Percentiles rank a stretch among this genome's conserved stretches.
These are phyloP conservation scores for Thelonectria rubi DNA, from an alignment of 2,329 filamentous ascomycete genomes.

Conservation along the genomic window DNA sequence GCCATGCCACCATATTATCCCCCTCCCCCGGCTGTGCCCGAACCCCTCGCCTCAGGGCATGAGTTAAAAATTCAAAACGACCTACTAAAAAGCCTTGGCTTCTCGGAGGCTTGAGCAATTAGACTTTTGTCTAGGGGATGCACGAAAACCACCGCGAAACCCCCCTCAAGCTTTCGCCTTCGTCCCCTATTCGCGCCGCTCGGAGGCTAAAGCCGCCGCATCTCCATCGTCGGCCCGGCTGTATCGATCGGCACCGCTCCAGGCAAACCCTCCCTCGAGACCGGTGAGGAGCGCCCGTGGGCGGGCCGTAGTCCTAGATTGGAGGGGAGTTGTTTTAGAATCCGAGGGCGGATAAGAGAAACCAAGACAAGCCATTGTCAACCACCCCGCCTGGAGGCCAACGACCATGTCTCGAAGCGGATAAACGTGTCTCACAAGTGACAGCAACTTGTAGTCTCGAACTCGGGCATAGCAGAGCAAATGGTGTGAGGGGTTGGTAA, in stretches of 20 bases:
- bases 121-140: conserved; percentile 5
- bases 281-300: background rate
- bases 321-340: conserved; percentile 3
- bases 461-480: background rate
- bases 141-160: background rate
- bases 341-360: background rate
- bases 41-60: background rate
- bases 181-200: background rate
- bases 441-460: background rate
- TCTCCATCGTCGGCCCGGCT: background rate
- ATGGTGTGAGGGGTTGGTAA: background rate
- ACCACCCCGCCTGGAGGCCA: background rate
- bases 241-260: background rate
- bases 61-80: background rate
- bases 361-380: background rate
- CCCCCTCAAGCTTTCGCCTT: background rate
- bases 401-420: background rate
- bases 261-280: background rate
- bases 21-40: no score
- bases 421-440: background rate
- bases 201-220: background rate
- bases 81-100: background rate
- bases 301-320: conserved; percentile 3
- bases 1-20: no score
- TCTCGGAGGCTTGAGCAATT: conserved; percentile 1